Evolutionary conservation across 352 stramenopile species (phyloP), one percentile per base, ranked within the genome.

Genomic region (Globisporangium barbulae): DNA sequence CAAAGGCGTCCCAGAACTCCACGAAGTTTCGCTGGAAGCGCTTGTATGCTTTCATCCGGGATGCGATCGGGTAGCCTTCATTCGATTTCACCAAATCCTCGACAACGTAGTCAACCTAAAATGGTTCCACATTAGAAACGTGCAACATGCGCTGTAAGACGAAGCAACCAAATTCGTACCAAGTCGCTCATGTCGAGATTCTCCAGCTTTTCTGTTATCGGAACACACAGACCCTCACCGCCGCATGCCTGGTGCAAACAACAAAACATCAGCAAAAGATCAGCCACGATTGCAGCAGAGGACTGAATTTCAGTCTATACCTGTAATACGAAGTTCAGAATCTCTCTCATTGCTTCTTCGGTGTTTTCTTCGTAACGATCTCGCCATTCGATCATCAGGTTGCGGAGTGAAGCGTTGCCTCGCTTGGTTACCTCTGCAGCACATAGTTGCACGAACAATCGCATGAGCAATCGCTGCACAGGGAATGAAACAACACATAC

Each of bases 311-410:
- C 41, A 55, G n/a, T 12, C 9, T 52, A 55, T 53, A 59, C 57
- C 71, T 94, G 79, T 22, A 96, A 41, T 21, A 94, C 70, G 58
- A 95, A 84, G 57, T 94, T 89, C 13, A 96, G 69, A 52, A 96
- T 64, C 61, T 94, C 85, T 33, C 81, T 79, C 31, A 72, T 85
- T 22, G 76, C 81, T 7, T 70, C 53, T 15, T 87, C 78, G 1
- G 72, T 55, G 35, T 90, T 66, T 21, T 81, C 72, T n/a, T 92
- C 79, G 60, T 87, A 94, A 2, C 80, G 81, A 41, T 88, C 73
- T 33, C 83, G 74, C 88, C 88, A 96, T 49, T 88, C 76, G 9
- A 62, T 75, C 44, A 89, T 33, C 12, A 94, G 37, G 41, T 73
- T 78, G 8, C 78, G 67, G 8, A 91, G 68, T 7, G 81, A 88